Base-by-base conservation (phyloP, 805 yeast species). In the Candida easanensis region DNA sequence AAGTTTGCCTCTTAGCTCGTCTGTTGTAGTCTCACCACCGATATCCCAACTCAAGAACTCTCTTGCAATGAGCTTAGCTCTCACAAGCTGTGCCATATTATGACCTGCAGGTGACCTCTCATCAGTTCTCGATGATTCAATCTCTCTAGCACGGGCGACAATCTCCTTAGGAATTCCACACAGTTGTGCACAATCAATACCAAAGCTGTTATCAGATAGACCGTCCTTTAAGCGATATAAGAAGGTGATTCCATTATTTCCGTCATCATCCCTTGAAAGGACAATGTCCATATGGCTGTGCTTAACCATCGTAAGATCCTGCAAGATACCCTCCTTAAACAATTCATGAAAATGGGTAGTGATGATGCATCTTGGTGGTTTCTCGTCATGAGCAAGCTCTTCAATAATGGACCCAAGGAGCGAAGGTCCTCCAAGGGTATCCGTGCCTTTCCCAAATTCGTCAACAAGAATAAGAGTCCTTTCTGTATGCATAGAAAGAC, bases 381-480 rank as follows among this genome's bases (percentile, higher is more conserved):
- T 14, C 6, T 45, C 23, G 0, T 17, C 22, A 4, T 38, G 26
- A 3, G 48, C 7, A 2, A 70, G 39, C 14, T 54, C 37, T 16
- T 57, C 58, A 4, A 74, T 45, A 3, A 68, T 52, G 0, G 74
- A 53, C 1, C 74, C 76, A 42, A 72, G 62, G 10, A 74, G 41
- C 1, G 76, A 62, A 0, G 75, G 74, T 0, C 78, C 78, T 41
- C 74, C 75, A 11, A 65, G 51, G 0, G 66, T 49, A 51, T 73
- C 76, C 0, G 77, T 76, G 0, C 80, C 80, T 46, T 74, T 74
- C 0, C 81, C 82, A 56, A 72, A 75, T 45, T 76, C 81, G 54
- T 77, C 80, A 20, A 78, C 63, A 5, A 78, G 54, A 2, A 79
- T 48, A 21, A 79, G 47, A 11, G 78, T 73, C 34, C 54, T 62